These are phyloP conservation scores for Colletotrichum cordylinicola DNA, from an alignment of 2,329 filamentous ascomycete species.

Conservation along the genomic window DNA sequence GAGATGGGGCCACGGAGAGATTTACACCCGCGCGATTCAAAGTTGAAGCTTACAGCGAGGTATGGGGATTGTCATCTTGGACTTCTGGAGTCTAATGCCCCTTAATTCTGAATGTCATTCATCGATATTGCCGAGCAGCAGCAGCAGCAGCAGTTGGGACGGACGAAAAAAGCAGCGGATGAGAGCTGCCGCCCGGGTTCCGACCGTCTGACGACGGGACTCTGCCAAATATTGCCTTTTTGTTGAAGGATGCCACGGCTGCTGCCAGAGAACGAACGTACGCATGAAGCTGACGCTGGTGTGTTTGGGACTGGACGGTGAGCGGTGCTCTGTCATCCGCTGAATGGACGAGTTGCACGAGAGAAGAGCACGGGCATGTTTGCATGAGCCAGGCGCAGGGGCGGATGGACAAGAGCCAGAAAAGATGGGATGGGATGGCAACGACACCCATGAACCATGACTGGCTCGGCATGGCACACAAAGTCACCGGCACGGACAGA, in stretches of 20 bases:
- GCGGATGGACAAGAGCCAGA: background rate
- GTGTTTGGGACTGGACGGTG: slow-evolving; percentile 1
- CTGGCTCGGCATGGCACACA: slow-evolving; percentile 3
- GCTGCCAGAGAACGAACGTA: background rate
- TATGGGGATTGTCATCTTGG: background rate
- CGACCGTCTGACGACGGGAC: background rate
- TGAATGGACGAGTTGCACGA: slow-evolving; percentile 3
- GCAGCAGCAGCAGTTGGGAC: background rate
- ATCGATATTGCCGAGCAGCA: background rate
- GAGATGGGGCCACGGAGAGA: background rate
- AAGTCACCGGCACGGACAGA: slow-evolving; percentile 9
- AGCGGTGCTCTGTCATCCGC: slow-evolving; percentile 15
- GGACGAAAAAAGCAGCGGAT: slow-evolving; percentile 5
- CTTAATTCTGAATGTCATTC: background rate
- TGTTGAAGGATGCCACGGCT: background rate
- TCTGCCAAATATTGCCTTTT: background rate
- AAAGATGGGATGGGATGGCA: slow-evolving; percentile 5
- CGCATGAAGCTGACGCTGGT: slow-evolving; percentile 14
- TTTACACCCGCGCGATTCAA: background rate
- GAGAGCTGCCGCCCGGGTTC: background rate
- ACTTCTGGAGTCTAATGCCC: background rate
- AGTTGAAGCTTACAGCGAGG: background rate
- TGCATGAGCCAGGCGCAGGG: slow-evolving; percentile 1
- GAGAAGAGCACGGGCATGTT: slow-evolving; percentile 1
- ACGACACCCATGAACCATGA: background rate